Percentiles rank a stretch among this genome's conserved stretches.
Evolutionary conservation across 352 stramenopile species (phyloP).

Genomic region (Globisporangium barbulae): DNA sequence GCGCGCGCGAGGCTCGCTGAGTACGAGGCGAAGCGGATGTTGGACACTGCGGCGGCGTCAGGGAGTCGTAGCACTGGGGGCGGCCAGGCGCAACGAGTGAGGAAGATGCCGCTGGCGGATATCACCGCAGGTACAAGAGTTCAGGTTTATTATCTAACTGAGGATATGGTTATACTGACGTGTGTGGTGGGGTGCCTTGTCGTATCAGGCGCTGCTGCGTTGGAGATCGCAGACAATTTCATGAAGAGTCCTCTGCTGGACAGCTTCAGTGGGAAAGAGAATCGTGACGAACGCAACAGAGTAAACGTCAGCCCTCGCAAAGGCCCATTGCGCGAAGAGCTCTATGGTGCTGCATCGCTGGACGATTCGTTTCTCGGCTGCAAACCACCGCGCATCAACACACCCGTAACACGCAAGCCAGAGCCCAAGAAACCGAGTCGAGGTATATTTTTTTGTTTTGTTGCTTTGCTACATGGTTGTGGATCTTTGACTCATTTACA

Average conservation of each 20-base stretch:
- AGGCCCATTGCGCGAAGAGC: constrained; percentile 55
- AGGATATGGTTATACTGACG: not conserved
- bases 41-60: constrained; percentile 13
- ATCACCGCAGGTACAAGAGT: constrained; percentile 49
- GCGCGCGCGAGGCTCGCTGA: constrained; percentile 51
- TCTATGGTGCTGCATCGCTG: constrained; percentile 48
- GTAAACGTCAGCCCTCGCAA: not conserved
- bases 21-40: constrained; percentile 40
- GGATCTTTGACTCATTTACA: not conserved
- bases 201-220: constrained; percentile 52
- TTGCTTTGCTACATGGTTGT: not conserved
- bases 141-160: not conserved
- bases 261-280: constrained; percentile 35
- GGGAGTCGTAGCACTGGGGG: not conserved
- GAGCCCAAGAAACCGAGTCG: constrained; percentile 24
- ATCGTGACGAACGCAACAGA: not conserved
- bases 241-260: constrained; percentile 75
- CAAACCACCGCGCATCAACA: constrained; percentile 19
- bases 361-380: constrained; percentile 54
- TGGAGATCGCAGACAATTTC: constrained; percentile 84
- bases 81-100: constrained; percentile 3
- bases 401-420: not conserved
- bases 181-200: not conserved
- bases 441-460: not conserved
- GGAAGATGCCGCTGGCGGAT: constrained; percentile 43